These are phyloP conservation scores for Xylariaceae sp. DNA, from an alignment of 2,329 filamentous ascomycete species.

Conservation along the genomic window DNA sequence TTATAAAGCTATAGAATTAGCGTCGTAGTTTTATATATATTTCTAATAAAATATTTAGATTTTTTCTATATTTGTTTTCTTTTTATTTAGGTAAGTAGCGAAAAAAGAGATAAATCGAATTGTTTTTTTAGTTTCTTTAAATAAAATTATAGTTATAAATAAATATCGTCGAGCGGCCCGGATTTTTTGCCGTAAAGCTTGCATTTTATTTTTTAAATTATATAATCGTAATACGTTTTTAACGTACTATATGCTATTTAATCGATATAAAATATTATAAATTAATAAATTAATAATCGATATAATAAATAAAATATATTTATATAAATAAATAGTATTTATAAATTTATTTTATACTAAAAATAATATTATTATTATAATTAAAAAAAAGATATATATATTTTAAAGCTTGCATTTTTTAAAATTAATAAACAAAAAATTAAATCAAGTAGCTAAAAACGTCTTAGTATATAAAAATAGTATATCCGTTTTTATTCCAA, in stretches of 20 bases:
- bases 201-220: background rate
- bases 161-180: background rate
- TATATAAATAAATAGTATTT: background rate
- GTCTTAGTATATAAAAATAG: background rate
- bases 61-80: background rate
- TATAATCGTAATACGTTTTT: background rate
- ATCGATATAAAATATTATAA: background rate
- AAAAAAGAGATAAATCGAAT: background rate
- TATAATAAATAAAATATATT: background rate
- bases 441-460: background rate
- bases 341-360: background rate
- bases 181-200: background rate
- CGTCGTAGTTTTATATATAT: background rate
- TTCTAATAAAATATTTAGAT: background rate
- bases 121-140: constrained; percentile 1
- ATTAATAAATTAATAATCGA: background rate
- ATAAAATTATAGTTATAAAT: background rate
- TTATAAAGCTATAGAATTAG: background rate
- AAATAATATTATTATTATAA: background rate
- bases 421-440: background rate
- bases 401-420: background rate
- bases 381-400: background rate
- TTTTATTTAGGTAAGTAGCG: background rate
- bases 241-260: background rate
- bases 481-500: no score